Evolutionary conservation across 345 rosid species (phyloP).

Genomic region (Acer campestre): DNA sequence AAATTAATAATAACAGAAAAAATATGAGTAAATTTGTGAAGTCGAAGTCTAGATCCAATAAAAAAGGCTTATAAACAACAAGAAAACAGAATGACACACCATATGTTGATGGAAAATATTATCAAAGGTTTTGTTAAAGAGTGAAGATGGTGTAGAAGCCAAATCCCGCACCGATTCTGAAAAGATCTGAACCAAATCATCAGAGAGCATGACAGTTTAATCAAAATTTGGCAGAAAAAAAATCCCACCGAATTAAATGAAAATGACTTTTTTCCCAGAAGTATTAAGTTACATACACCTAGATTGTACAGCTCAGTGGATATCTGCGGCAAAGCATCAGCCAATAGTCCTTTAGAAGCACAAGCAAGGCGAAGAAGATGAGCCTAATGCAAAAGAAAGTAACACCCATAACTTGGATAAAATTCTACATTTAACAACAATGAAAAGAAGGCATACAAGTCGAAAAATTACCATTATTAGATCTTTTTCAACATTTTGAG

Average conservation of each 20-base stretch:
- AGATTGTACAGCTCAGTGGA: conserved; percentile 70
- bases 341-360: conserved; percentile 66
- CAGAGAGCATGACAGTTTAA: conserved; percentile 25
- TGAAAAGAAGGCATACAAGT: conserved; percentile 9
- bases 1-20: conserved; percentile 12
- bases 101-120: conserved; percentile 66
- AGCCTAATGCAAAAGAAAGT: conserved; percentile 43
- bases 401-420: conserved; percentile 10
- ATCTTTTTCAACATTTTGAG: conserved; percentile 64
- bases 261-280: not conserved
- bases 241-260: not conserved
- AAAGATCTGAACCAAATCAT: conserved; percentile 55
- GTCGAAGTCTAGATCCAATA: conserved; percentile 5
- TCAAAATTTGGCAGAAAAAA: conserved; percentile 13
- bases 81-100: conserved; percentile 42
- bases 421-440: conserved; percentile 13
- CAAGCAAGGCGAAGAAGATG: conserved; percentile 90
- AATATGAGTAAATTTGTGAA: conserved; percentile 19
- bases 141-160: conserved; percentile 69
- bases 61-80: conserved; percentile 11
- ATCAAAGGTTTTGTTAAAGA: conserved; percentile 67
- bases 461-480: conserved; percentile 58
- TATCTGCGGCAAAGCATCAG: conserved; percentile 71
- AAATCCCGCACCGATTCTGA: conserved; percentile 67
- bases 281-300: conserved; percentile 60